Base-by-base conservation (phyloP, 768 basidiomycete species). In the Panellus pusillus region DNA sequence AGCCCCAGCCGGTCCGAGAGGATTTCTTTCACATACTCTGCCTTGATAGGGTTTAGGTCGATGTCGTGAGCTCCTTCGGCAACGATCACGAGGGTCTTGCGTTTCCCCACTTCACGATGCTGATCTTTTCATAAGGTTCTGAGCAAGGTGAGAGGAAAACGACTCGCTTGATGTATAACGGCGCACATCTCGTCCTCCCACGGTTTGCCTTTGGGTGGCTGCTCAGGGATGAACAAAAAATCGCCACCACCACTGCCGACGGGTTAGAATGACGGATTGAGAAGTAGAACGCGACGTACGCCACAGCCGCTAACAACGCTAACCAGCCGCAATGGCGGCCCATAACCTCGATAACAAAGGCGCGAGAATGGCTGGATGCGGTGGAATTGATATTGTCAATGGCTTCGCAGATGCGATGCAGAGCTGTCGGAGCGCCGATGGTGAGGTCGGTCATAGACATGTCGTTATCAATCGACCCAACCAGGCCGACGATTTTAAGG, bases 301-400 rank as follows among this genome's bases (percentile, higher is more conserved):
- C 91, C 45, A 98, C 88, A 57, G 90, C 94, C 11, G 94, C 97
- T 64, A 94, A 79, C 19, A 98, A 76, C 2, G 97, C 94, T 15
- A 98, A 77, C 97, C 97, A 99, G n/a, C 97, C 97, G 70, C 97
- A 98, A 68, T 98, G 92, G 51, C 96, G 77, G n/a, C 97, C 97
- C 97, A 98, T 99, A 48, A 98, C 97, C 70, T 98, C 97, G 37
- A 99, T 79, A 38, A 99, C 95, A 69, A 99, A 99, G 0, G 97
- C 97, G 52, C 97, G 83, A 27, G 94, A 98, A 70, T 99, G 97
- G 50, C 93, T 96, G 58, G 81, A 82, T 7, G 97, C 97, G 8
- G 97, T 98, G 5, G 94, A 95, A 63, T 94, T 96, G 71, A 99
- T 98, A 60, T 93, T 96, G 68, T 99, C 97, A 69, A 99, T 91